Conservation (phyloP, 768 basidiomycete genomes). For the Suillus sp. region DNA sequence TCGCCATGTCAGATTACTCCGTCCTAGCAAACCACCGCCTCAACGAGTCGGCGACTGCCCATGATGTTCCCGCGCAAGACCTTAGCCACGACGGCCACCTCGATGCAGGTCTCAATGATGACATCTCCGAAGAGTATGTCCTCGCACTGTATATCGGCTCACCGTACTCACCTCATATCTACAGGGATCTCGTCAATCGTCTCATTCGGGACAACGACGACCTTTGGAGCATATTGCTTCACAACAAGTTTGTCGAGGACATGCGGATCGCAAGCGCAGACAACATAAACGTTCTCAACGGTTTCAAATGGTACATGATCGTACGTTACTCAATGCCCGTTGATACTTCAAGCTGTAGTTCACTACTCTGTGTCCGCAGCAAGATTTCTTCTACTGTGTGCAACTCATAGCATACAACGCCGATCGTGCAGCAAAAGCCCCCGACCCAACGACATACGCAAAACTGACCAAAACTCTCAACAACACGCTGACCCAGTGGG, state of each 20-base stretch:
- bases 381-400: slow-evolving; percentile 21
- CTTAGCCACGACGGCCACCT: not conserved
- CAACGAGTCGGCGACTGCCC: not conserved
- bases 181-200: slow-evolving; percentile 17
- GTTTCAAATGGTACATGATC: slow-evolving; percentile 18
- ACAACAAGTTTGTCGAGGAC: slow-evolving; percentile 12
- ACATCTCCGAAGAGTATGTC: slow-evolving; percentile 3
- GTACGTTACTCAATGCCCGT: not conserved
- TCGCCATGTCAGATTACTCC: not conserved
- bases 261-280: slow-evolving; percentile 13
- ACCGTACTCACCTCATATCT: not conserved
- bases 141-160: not conserved
- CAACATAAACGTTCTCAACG: slow-evolving; percentile 10
- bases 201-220: slow-evolving; percentile 19
- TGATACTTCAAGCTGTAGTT: not conserved
- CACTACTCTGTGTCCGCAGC: slow-evolving; percentile 3
- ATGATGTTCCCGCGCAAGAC: not conserved
- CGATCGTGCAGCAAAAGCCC: slow-evolving; percentile 16
- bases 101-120: not conserved
- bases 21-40: not conserved
- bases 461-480: slow-evolving; percentile 8
- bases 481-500: slow-evolving; percentile 11
- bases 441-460: slow-evolving; percentile 10
- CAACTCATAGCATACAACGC: slow-evolving; percentile 16
- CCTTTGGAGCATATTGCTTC: slow-evolving; percentile 15